These are phyloP conservation scores for Arthrobotrys conoides DNA, from an alignment of 2,329 filamentous ascomycete species.

Conservation along the genomic window DNA sequence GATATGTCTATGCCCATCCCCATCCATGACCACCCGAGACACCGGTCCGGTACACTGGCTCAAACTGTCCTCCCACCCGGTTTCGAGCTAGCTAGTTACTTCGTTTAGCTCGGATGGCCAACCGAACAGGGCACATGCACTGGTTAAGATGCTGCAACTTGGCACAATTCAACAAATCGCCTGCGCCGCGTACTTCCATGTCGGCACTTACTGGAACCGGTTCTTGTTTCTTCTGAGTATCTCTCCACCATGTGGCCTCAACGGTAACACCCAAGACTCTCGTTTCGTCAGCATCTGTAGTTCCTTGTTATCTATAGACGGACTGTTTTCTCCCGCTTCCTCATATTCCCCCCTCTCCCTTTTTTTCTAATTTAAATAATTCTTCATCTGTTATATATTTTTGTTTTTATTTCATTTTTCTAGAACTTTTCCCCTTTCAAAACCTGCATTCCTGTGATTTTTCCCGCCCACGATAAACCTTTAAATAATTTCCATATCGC, in stretches of 20 bases:
- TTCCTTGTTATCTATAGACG: conserved; percentile 19
- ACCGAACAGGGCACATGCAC: conserved; percentile 29
- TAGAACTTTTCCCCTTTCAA: conserved; percentile 14
- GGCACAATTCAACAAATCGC: conserved; percentile 54
- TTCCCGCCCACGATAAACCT: background rate
- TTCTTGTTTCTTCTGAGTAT: conserved; percentile 37
- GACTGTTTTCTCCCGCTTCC: conserved; percentile 4
- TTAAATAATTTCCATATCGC: conserved; percentile 1
- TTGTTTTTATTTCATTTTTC: conserved; percentile 1
- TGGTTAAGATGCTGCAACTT: conserved; percentile 33
- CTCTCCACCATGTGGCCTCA: conserved; percentile 56
- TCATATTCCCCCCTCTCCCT: conserved; percentile 2
- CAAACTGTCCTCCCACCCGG: conserved; percentile 2
- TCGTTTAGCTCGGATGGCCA: conserved; percentile 29
- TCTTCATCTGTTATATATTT: conserved; percentile 1
- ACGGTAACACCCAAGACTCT: conserved; percentile 36
- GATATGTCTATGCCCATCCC: background rate
- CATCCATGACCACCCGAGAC: conserved; percentile 15
- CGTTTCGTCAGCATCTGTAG: conserved; percentile 30
- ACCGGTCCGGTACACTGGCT: conserved; percentile 3
- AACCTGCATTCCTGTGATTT: background rate
- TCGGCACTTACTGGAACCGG: conserved; percentile 45
- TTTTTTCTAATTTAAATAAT: background rate
- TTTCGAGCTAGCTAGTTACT: background rate
- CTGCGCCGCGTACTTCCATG: conserved; percentile 28